Conservation (phyloP, 1,284 basidiomycete genomes). For the Bothia castanella region DNA sequence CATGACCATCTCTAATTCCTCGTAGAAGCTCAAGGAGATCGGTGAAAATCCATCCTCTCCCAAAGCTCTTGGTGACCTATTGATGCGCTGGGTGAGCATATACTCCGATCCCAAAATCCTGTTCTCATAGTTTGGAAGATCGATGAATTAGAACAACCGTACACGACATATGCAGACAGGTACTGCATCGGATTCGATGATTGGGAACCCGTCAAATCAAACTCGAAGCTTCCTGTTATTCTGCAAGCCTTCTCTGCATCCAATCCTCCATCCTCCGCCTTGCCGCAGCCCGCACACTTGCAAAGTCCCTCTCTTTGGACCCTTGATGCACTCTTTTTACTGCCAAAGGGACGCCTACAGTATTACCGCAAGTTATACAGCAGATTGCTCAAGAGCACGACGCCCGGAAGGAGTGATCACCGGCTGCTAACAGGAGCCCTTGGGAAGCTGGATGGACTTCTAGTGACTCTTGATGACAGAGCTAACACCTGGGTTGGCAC, state of each 20-base stretch:
- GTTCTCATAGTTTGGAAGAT: conserved; percentile 53
- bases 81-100: conserved; percentile 89
- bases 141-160: conserved; percentile 84
- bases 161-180: conserved; percentile 75
- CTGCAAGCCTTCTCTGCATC: conserved; percentile 67
- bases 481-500: conserved; percentile 43
- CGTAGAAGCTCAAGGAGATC: conserved; percentile 89
- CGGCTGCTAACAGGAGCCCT: conserved; percentile 76
- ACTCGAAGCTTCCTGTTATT: conserved; percentile 66
- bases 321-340: conserved; percentile 81
- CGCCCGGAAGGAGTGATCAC: conserved; percentile 86
- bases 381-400: conserved; percentile 83
- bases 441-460: conserved; percentile 74
- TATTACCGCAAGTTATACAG: conserved; percentile 94
- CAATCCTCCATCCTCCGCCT: conserved; percentile 54
- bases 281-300: conserved; percentile 36
- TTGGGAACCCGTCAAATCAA: conserved; percentile 77
- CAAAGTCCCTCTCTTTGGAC: conserved; percentile 64
- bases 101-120: conserved; percentile 4
- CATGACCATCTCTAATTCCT: conserved; percentile 13
- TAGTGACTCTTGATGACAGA: conserved; percentile 65
- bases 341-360: conserved; percentile 80
- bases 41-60: conserved; percentile 92
- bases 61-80: conserved; percentile 89
- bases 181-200: conserved; percentile 79